Conservation (phyloP, 1,284 basidiomycete genomes). For the Ceratobasidium theobromae region DNA sequence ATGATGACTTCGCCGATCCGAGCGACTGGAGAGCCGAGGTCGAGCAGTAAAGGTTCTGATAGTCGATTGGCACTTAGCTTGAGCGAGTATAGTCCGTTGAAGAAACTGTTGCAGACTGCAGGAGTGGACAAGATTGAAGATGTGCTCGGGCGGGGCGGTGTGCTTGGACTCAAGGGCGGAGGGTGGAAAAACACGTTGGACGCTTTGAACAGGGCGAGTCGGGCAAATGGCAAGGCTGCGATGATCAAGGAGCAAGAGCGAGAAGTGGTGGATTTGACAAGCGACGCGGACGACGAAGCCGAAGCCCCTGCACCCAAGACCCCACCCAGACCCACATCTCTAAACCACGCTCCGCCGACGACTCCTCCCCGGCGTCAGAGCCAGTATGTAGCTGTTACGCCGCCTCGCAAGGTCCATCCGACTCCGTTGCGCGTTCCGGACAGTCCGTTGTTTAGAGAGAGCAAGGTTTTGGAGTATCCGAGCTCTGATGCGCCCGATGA, state of each 20-base stretch:
- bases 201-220: no score
- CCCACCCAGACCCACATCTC: background rate
- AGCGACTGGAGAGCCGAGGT: background rate
- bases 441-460: background rate
- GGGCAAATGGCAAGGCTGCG: conserved; percentile 10
- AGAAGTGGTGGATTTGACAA: conserved; percentile 14
- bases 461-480: background rate
- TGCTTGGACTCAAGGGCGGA: conserved; percentile 6
- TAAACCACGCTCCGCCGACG: background rate
- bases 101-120: conserved; percentile 4
- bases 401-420: background rate
- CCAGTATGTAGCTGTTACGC: background rate
- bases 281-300: conserved; percentile 9
- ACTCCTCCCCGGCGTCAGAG: background rate
- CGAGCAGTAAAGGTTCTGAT: background rate
- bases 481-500: background rate
- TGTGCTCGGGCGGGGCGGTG: conserved; percentile 3
- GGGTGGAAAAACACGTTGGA: background rate
- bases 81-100: conserved; percentile 14
- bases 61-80: background rate
- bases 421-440: background rate
- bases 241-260: conserved; percentile 19
- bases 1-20: conserved; percentile 23
- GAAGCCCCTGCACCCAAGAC: background rate
- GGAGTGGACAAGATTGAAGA: background rate